A percentile compares a stretch with the other conserved stretches of the same genome.
These are phyloP conservation scores for Rickenella mellea DNA, from an alignment of 768 basidiomycete species.

Conservation along the genomic window DNA sequence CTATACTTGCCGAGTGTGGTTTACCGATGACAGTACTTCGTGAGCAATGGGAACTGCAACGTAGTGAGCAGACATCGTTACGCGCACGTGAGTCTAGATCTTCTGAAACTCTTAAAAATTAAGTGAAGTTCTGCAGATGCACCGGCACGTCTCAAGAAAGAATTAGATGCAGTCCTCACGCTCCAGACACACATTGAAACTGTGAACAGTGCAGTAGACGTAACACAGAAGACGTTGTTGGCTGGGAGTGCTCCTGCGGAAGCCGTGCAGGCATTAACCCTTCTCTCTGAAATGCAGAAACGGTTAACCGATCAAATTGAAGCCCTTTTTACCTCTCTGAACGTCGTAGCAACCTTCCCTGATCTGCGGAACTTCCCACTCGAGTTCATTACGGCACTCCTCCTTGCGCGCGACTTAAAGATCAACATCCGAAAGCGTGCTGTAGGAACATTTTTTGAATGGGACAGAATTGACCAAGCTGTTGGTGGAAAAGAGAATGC, in stretches of 20 bases:
- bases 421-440: conserved; percentile 26
- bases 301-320: conserved; percentile 18
- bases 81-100: conserved; percentile 16
- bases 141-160: conserved; percentile 18
- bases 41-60: conserved; percentile 24
- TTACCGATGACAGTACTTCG: conserved; percentile 13
- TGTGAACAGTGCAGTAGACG: conserved; percentile 14
- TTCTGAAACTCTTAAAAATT: background rate
- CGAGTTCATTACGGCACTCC: conserved; percentile 21
- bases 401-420: conserved; percentile 28
- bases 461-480: conserved; percentile 26
- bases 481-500: conserved; percentile 19
- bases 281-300: conserved; percentile 14
- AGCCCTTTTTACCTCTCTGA: conserved; percentile 23
- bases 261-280: conserved; percentile 9
- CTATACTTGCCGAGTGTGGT: conserved; percentile 11
- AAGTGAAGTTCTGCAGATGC: background rate
- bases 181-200: conserved; percentile 21
- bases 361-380: conserved; percentile 21
- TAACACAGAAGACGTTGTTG: conserved; percentile 4
- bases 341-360: conserved; percentile 22
- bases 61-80: conserved; percentile 19
- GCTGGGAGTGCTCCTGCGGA: conserved; percentile 1
- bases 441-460: conserved; percentile 26
- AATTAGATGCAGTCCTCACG: conserved; percentile 20